Evolutionary conservation across 1,284 basidiomycete species (phyloP), one percentile per base, ranked within the genome.

Genomic region (Coriolopsis trogii): DNA sequence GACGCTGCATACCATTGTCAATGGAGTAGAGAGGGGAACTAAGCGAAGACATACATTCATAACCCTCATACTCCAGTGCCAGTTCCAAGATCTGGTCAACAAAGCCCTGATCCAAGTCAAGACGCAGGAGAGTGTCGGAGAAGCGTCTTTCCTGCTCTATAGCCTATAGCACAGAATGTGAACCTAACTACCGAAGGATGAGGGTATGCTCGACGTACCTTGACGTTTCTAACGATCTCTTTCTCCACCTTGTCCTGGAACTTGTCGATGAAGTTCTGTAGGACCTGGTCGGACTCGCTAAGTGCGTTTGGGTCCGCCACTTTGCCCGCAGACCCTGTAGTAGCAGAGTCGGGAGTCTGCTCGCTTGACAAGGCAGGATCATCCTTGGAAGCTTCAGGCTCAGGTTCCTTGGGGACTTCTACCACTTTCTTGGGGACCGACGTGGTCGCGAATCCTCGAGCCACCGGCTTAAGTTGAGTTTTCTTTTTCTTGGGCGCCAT

Each of bases 171-270:
- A 44, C 39, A 30, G 21, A 20, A 46, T 21, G 30, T 33, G 10
- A 34, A 18, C 30, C 24, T 13, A 30, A 33, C 3, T 4, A 16
- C 39, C 29, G n/a, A 4, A 3, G 12, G 12, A n/a, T 3, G 7
- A 33, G n/a, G n/a, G n/a, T n/a, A n/a, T n/a, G n/a, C 15, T 31
- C 60, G n/a, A n/a, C 70, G 18, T 45, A 81, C 83, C 73, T 82
- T 86, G 49, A 84, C 63, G 12, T 79, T 81, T 64, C 93, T 80
- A 2, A 77, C 70, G 46, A 95, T 84, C 62, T 98, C 97, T 70
- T 90, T 95, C 66, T 98, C 93, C 2, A 84, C 89, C 62, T 87
- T 93, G 15, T 95, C 93, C 63, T 96, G 91, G 26, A 91, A 74
- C 62, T 84, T 87, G 58, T 98, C 94, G 0, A 95, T 81, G 39